Base-by-base conservation (phyloP, 2,329 filamentous ascomycete genomes). In the Sphaerostilbella broomeana region DNA sequence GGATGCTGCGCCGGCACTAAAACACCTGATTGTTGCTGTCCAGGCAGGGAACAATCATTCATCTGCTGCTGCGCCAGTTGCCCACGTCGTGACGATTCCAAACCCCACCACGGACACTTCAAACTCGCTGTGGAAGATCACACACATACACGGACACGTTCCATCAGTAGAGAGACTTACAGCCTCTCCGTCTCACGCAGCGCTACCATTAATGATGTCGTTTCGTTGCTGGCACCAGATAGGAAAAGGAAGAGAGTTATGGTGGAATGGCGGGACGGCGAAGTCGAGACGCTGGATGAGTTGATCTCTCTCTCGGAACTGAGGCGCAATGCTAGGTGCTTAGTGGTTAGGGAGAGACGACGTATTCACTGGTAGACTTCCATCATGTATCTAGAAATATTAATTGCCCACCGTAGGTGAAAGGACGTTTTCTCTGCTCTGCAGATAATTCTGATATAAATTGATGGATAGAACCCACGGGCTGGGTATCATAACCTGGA, bases 251-350 rank as follows among this genome's bases (percentile, higher is more conserved):
- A 50, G 44, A 54, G 51, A 40, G 51, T 58, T 4, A 7, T 54
- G 18, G 55, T 60, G 20, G 48, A 49, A 25, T 61, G 56, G 58
- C 26, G 43, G 10, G 44, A 55, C 35, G 55, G 51, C 12, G 43
- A 36, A 6, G 29, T 24, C 3, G 54, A 59, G 43, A 31, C 28
- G 6, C 45, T 61, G 10, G 49, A 48, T 25, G 40, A 45, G 2
- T 18, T 41, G 11, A 42, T 58, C 5, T 38, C 44, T 11, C 25
- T 58, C 32, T 32, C 42, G 4, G 51, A 56, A 16, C 27, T 60
- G 16, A 35, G 40, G 24, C 33, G 36, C 7, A 32, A 40, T 11
- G 53, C 43, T 2, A 38, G 39, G 16, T 46, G 42, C 30, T 45
- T 60, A 2, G 47, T 56, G 29, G 45, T 60, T 21, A 48, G 46